phyloP scores from a whole-genome alignment of 352 stramenopile species.

The Globisporangium sylvaticum region DNA sequence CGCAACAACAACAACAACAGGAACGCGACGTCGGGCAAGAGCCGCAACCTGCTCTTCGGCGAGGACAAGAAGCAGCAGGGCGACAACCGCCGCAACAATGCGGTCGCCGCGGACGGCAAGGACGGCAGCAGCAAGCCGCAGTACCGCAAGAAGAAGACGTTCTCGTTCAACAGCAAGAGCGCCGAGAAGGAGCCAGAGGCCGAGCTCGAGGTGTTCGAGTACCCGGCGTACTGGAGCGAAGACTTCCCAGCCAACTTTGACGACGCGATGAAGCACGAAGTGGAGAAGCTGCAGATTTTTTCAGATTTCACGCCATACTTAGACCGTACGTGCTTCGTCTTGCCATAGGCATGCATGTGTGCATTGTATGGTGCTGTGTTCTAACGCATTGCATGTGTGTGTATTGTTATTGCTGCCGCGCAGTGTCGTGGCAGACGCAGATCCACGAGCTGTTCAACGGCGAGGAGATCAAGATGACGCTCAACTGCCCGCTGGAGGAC shows the following conservation, averaged over 20 bases:
- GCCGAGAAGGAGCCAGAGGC: conserved; percentile 28
- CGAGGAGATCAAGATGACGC: conserved; percentile 54
- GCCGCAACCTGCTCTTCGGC: conserved; percentile 32
- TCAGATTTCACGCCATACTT: conserved; percentile 69
- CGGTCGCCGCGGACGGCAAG: conserved; percentile 14
- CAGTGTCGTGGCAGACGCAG: conserved; percentile 71
- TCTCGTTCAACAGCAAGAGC: conserved; percentile 51
- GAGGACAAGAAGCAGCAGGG: conserved; percentile 14
- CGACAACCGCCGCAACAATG: conserved; percentile 6
- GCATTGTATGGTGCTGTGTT: background rate
- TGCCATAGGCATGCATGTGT: background rate
- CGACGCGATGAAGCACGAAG: conserved; percentile 82
- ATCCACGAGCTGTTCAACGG: conserved; percentile 79
- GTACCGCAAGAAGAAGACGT: conserved; percentile 59
- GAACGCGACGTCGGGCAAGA: conserved; percentile 21
- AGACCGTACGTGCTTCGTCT: conserved; percentile 35
- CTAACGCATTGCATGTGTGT: background rate
- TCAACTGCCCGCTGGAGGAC: conserved; percentile 79
- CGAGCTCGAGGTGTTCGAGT: conserved; percentile 61
- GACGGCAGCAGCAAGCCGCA: conserved; percentile 11
- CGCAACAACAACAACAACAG: conserved; percentile 10
- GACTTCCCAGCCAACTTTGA: conserved; percentile 73
- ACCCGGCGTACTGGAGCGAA: conserved; percentile 72
- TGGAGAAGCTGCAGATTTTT: conserved; percentile 84
- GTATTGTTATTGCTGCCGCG: background rate